phyloP scores from a whole-genome alignment of 1,139 yeast species.

The Saccharomycopsis crataegensis region DNA sequence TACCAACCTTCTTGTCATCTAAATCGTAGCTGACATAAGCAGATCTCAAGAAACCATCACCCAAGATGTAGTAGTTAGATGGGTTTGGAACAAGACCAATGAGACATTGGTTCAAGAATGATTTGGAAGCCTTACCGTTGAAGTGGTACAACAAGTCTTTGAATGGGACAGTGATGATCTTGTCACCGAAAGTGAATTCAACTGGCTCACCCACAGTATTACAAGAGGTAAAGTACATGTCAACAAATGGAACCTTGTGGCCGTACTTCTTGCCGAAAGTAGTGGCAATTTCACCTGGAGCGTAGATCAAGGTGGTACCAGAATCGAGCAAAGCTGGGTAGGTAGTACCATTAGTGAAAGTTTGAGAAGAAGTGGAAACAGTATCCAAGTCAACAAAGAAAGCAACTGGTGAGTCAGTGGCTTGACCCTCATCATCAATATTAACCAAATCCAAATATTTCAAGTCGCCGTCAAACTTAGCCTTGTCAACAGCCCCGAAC shows the following conservation, averaged over 20 bases:
- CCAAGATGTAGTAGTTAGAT: conserved; percentile 38
- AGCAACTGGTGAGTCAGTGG: conserved; percentile 4
- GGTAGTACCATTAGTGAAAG: conserved; percentile 20
- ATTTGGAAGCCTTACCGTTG: background rate
- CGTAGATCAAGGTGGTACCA: conserved; percentile 24
- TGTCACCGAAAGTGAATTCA: conserved; percentile 23
- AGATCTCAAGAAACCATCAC: conserved; percentile 66
- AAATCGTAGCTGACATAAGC: conserved; percentile 77
- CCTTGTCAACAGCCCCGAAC: conserved; percentile 51
- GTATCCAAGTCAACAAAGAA: conserved; percentile 13
- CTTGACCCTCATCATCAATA: conserved; percentile 23
- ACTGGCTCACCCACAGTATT: conserved; percentile 13
- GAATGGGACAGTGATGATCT: conserved; percentile 33
- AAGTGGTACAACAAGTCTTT: conserved; percentile 3
- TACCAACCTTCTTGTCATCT: conserved; percentile 52
- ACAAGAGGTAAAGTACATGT: conserved; percentile 22
- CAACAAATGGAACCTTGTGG: conserved; percentile 21
- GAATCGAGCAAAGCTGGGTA: conserved; percentile 36
- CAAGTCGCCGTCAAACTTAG: conserved; percentile 43
- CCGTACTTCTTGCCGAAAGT: conserved; percentile 5
- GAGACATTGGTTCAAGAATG: conserved; percentile 26
- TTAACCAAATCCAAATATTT: conserved; percentile 22
- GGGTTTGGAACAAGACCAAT: conserved; percentile 29
- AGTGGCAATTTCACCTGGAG: conserved; percentile 6
- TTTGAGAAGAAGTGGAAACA: conserved; percentile 11